A percentile compares a stretch with the other conserved stretches of the same genome.
Conservation (phyloP, 2,329 filamentous ascomycete genomes). For the Alternaria atra region DNA sequence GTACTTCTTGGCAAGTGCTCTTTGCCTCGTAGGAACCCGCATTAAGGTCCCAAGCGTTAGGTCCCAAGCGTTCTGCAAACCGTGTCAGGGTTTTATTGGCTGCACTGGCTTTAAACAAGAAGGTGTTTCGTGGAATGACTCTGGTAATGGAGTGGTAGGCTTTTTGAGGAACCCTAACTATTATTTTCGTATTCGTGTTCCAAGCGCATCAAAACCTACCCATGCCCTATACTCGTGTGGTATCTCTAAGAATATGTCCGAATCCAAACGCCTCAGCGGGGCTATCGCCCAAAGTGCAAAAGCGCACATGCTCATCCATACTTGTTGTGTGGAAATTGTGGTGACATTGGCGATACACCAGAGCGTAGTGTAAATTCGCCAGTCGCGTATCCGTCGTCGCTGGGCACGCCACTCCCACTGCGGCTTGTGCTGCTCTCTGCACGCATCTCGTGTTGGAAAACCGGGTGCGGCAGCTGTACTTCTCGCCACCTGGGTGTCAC, state of each 20-base stretch:
- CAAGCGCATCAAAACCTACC: neutral
- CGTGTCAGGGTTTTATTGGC: neutral
- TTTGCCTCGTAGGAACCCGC: neutral
- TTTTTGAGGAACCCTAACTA: neutral
- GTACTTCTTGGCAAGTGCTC: neutral
- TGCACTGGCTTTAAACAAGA: neutral
- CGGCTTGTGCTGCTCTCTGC: conserved; percentile 25
- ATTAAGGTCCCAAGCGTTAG: neutral
- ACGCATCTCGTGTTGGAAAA: conserved; percentile 32
- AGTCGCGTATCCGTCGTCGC: conserved; percentile 31
- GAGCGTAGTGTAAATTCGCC: conserved; percentile 13
- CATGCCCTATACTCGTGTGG: conserved; percentile 11
- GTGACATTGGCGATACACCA: conserved; percentile 31
- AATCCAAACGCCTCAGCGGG: conserved; percentile 5
- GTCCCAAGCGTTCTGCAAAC: neutral
- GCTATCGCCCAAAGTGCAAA: neutral
- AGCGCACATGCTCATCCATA: neutral
- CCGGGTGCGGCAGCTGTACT: conserved; percentile 23
- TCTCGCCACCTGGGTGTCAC: conserved; percentile 36
- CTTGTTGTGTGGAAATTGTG: neutral
- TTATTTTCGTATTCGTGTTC: neutral
- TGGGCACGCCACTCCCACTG: conserved; percentile 33
- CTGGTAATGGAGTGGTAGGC: neutral
- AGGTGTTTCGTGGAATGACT: neutral
- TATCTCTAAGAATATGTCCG: conserved; percentile 17